phyloP scores from a whole-genome alignment of 1,284 basidiomycete species.

The Cutaneotrichosporon sp. region DNA sequence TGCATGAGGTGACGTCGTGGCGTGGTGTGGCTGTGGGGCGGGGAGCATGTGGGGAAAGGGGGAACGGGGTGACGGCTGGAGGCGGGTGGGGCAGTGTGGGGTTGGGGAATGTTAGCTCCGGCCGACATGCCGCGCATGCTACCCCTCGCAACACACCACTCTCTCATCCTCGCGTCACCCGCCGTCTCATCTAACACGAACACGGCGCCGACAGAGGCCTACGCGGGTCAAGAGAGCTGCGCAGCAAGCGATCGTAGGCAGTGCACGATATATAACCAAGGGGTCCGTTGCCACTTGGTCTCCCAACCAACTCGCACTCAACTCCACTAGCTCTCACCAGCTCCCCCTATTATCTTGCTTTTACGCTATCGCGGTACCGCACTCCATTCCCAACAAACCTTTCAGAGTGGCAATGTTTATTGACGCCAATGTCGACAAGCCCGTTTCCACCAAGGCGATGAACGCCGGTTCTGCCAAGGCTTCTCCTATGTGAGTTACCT shows the following conservation, averaged over 20 bases:
- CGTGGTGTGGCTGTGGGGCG: too few relatives aligned
- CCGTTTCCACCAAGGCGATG: constrained; percentile 3
- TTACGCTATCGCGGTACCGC: constrained; percentile 7
- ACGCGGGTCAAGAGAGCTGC: too few relatives aligned
- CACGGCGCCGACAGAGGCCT: too few relatives aligned
- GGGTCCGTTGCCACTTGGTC: not conserved
- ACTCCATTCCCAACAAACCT: not conserved
- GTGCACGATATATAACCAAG: not conserved
- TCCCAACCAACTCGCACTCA: not conserved
- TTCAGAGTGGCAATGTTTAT: constrained; percentile 6
- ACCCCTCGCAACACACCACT: too few relatives aligned
- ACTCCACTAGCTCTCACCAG: not conserved
- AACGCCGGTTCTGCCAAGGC: not conserved
- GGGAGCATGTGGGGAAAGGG: too few relatives aligned
- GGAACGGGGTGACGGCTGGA: too few relatives aligned
- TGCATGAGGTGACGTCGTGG: too few relatives aligned
- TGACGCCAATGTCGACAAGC: constrained; percentile 4
- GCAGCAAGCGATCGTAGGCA: too few relatives aligned
- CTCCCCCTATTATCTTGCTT: not conserved
- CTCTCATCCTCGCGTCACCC: too few relatives aligned
- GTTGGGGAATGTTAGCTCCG: not conserved
- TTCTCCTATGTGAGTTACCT: not conserved
- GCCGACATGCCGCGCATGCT: not conserved
- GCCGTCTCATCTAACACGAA: too few relatives aligned
- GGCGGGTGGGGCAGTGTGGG: too few relatives aligned